These are phyloP conservation scores for Calonectria honghensis DNA, from an alignment of 2,329 filamentous ascomycete species.

Conservation along the genomic window DNA sequence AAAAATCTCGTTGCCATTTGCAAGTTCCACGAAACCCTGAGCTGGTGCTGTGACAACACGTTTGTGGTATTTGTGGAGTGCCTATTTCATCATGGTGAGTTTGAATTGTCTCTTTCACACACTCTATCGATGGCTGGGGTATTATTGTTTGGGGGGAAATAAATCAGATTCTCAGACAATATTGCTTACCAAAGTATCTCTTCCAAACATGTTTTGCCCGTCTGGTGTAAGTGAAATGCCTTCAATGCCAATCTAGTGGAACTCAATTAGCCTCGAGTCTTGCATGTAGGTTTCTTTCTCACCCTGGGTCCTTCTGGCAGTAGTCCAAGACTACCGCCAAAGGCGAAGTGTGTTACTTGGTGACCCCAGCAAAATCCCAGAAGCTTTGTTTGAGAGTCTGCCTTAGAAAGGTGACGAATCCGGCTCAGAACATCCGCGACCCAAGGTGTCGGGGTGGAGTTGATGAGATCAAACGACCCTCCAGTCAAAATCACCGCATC, in stretches of 20 bases:
- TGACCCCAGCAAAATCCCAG: slow-evolving; percentile 36
- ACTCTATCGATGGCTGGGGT: neutral
- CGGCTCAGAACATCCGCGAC: slow-evolving; percentile 4
- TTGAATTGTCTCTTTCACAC: neutral
- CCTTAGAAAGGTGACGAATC: neutral
- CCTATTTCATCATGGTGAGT: neutral
- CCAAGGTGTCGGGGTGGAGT: slow-evolving; percentile 8
- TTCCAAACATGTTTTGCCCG: slow-evolving; percentile 26
- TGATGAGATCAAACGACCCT: slow-evolving; percentile 32
- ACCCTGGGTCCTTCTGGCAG: slow-evolving; percentile 11
- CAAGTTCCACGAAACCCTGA: slow-evolving; percentile 23
- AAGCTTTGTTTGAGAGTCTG: neutral
- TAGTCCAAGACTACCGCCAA: slow-evolving; percentile 26
- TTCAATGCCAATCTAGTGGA: slow-evolving; percentile 11
- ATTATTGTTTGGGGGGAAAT: neutral
- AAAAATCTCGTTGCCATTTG: slow-evolving; percentile 27
- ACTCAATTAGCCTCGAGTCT: neutral
- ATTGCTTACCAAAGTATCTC: neutral
- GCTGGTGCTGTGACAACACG: slow-evolving; percentile 1
- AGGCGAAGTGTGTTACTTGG: slow-evolving; percentile 25
- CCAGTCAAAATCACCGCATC: slow-evolving; percentile 34
- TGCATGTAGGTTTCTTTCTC: neutral
- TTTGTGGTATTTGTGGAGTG: slow-evolving; percentile 36
- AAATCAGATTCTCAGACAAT: neutral
- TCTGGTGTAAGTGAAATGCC: neutral